Evolutionary conservation across 441 rosid species (phyloP).

Genomic region (Syzygium syzygioides): DNA sequence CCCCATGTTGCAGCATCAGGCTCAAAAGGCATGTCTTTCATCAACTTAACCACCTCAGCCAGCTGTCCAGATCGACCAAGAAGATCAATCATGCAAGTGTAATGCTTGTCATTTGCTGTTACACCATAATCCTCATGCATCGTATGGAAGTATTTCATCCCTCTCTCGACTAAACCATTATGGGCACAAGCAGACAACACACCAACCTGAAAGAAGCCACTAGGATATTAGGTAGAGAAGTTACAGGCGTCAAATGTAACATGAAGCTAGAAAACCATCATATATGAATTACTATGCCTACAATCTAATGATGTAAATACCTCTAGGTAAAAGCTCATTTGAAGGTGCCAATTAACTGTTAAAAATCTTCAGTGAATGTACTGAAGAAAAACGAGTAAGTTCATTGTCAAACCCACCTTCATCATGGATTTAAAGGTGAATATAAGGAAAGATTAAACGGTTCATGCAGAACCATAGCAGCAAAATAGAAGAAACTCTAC

Average conservation of each 20-base stretch:
- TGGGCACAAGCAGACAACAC: slow-evolving; percentile 16
- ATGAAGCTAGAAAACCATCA: neutral
- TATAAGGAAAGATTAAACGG: neutral
- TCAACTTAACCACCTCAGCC: slow-evolving; percentile 7
- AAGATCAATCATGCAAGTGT: slow-evolving; percentile 15
- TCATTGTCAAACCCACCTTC: neutral
- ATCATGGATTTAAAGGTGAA: neutral
- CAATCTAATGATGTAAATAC: neutral
- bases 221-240: neutral
- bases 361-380: neutral
- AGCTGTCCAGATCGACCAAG: slow-evolving; percentile 19
- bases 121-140: slow-evolving; percentile 5
- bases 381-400: neutral
- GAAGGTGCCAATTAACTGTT: neutral
- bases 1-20: slow-evolving; percentile 21
- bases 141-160: slow-evolving; percentile 6
- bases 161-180: slow-evolving; percentile 12
- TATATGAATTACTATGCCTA: neutral
- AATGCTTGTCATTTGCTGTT: slow-evolving; percentile 12
- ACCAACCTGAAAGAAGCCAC: slow-evolving; percentile 9
- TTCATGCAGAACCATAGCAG: neutral
- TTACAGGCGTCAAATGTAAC: neutral
- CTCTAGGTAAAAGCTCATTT: neutral
- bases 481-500: neutral
- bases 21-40: slow-evolving; percentile 11